phyloP scores from a whole-genome alignment of 495 filamentous ascomycete species.

The Letharia lupina region DNA sequence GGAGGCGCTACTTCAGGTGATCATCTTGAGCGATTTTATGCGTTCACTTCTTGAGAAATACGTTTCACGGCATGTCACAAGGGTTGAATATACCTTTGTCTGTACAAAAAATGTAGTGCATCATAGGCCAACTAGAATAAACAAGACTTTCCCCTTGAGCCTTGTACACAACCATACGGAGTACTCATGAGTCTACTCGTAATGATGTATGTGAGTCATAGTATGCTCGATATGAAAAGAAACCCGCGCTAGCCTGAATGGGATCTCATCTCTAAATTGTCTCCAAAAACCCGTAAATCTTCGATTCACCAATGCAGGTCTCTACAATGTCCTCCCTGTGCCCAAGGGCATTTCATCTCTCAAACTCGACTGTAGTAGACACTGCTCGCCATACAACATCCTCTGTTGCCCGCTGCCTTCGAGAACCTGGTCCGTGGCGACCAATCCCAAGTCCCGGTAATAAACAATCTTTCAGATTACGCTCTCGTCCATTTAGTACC shows the following conservation, averaged over 20 bases:
- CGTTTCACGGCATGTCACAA: not conserved
- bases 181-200: not conserved
- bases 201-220: not conserved
- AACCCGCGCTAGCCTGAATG: not conserved
- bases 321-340: conserved; percentile 13
- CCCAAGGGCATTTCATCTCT: not conserved
- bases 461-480: not conserved
- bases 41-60: not conserved
- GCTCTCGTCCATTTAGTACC: conserved; percentile 14
- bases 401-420: conserved; percentile 5
- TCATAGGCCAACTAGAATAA: not conserved
- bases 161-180: not conserved
- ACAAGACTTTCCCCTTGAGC: not conserved
- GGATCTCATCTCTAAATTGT: not conserved
- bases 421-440: not conserved
- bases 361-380: not conserved
- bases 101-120: not conserved
- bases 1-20: not conserved
- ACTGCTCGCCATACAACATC: not conserved
- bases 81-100: not conserved
- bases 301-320: not conserved
- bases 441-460: not conserved
- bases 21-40: not conserved
- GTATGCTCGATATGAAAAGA: not conserved
- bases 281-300: not conserved